Base-by-base conservation (phyloP, 2,329 filamentous ascomycete species). In the Colletotrichum higginsianum region DNA sequence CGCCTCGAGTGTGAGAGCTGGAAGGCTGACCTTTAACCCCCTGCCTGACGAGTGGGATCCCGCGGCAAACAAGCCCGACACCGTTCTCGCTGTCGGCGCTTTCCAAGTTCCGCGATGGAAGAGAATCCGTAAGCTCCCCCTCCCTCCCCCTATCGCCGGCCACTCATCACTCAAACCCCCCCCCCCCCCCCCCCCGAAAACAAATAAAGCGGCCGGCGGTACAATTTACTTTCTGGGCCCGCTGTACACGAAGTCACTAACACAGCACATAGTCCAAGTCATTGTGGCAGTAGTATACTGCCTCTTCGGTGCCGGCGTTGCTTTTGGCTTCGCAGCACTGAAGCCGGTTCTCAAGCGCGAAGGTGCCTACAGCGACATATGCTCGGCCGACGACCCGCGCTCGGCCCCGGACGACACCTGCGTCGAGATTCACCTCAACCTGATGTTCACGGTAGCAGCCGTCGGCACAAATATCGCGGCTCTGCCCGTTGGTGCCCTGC, bases 381-480 rank as follows among this genome's bases (percentile, higher is more conserved):
- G 94, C 77, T 74, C 79, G 52, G 78, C 78, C 47, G 77, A 75
- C 18, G 73, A 76, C 8, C 63, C 67, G 8, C 62, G 67, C 6
- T 68, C 76, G n/a, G 35, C 58, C 2, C 74, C 78, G n/a, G 76
- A 77, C 18, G 77, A 86, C 38, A 83, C 80, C n/a, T 88, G 81
- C 78, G 82, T 86, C 69, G 89, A 90, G 77, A 89, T 91, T 64
- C 87, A 86, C 71, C 87, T 98, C 67, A 98, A 98, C 80, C 85
- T 98, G 75, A 97, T 97, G 93, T 98, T 98, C 85, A 97, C 94
- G 7, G 88, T 95, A 50, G 95, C 95, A 15, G 95, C 94, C 16
- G 94, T 97, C 12, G 93, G 90, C 8, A 97, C 95, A 49, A 98
- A 98, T 77, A 92, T 97, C 15, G 94, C 91, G 50, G 95, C 95